Base-by-base conservation (phyloP, 78 protist genomes). In the Emiliania huxleyi region DNA sequence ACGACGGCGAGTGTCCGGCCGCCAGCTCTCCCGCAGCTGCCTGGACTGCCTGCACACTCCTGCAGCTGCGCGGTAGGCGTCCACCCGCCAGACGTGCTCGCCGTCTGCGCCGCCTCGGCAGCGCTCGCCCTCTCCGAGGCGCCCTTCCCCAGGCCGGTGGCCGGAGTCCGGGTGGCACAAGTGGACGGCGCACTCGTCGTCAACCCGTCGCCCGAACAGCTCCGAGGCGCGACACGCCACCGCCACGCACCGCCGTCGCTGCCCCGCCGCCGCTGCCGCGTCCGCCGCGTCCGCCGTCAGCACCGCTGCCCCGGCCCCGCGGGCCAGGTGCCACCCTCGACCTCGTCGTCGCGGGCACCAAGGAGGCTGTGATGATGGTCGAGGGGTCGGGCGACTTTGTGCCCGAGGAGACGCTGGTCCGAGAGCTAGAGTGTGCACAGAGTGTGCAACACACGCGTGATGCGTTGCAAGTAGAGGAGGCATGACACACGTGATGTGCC, bases 91-190 rank as follows among this genome's bases (percentile, higher is more conserved):
- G 69, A 49, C 56, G 62, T 52, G 29, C 62, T 52, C 8, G 73
- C 92, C 44, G 38, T 56, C 26, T 21, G 23, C 71, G 77, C 85
- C 22, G 3, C 92, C 33, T 12, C 71, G 35, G 92, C 92, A 33
- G 81, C 92, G 69, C 83, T 90, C 26, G 88, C 88, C 0, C 5
- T 91, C 46, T 71, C 88, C 22, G 93, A 75, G 62, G 29, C 15
- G 62, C 62, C 15, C 62, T 91, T 19, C 21, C 37, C 11, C 37
- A 37, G 43, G 37, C 83, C 23, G 0, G 62, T 85, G 22, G 62
- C 90, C 5, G 62, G 35, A 6, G 90, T 85, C 37, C 56, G 90
- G 42, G 90, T 85, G 35, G 44, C 45, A 33, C 69, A 1, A 2
- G 3, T 11, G 6, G 90, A n/a, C 0, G 90, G 43, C 73, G 23